Evolutionary conservation across 164 flowering plant species (phyloP), one percentile per base, ranked within the genome.

Genomic region (Magnolia kwangsiensis): DNA sequence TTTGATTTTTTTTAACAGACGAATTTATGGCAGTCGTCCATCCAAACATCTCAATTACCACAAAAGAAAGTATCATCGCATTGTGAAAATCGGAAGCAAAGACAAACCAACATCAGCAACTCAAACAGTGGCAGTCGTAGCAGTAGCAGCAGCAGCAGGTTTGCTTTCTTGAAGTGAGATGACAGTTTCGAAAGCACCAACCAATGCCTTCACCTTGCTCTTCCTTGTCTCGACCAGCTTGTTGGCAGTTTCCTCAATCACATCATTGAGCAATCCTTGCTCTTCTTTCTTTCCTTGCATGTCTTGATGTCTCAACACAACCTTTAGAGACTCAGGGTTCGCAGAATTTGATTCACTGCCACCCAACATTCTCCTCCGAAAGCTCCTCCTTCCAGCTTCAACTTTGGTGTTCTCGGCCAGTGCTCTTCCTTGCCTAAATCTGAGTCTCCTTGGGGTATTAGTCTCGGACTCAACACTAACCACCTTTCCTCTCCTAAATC

Each of bases 141-240:
- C 10, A 55, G 61, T 9, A 55, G 61, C 16, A 11, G 61, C 61
- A 55, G 83, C 59, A 75, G 84, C 27, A 61, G 95, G 87, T 75
- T 91, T 89, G 64, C 74, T 72, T 45, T 92, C 96, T 75, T 88
- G 97, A 14, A 92, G 93, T 51, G 89, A 92, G 75, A 94, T 94
- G 14, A 94, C 97, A 0, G 96, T 88, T 81, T 94, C 98, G 79
- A 94, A 92, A 68, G 98, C 98, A 75, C 98, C 96, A 49, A 94
- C 98, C 83, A 94, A 81, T 27, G 98, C 97, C 87, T 94, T 91
- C 23, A 94, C 98, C 85, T 91, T 94, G 67, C 97, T 94, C 81
- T 90, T 94, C 87, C 93, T 86, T 50, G 88, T 88, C 78, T 85
- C 89, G 1, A 83, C 98, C 13, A 94, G 95, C 85, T 91, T 94